phyloP scores from a whole-genome alignment of 2,329 filamentous ascomycete genomes.

The Apiospora pterosperma region DNA sequence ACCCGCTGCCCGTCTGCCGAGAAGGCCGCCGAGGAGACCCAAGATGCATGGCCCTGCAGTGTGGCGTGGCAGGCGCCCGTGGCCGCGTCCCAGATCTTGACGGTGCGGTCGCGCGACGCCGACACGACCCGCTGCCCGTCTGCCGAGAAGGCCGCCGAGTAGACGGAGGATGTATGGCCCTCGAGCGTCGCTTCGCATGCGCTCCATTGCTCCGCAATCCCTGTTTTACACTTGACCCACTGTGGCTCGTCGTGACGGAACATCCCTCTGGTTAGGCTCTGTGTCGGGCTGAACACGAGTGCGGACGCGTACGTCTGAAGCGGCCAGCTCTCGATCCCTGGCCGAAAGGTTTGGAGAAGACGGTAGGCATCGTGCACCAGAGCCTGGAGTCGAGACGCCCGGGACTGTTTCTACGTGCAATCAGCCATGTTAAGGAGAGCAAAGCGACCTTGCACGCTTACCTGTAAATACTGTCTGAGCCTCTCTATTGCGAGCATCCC shows the following conservation, averaged over 20 bases:
- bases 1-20: background rate
- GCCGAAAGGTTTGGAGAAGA: constrained; percentile 23
- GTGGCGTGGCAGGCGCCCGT: background rate
- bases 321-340: constrained; percentile 23
- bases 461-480: constrained; percentile 12
- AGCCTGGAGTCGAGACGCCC: background rate
- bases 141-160: constrained; percentile 2
- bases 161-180: background rate
- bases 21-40: background rate
- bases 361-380: constrained; percentile 26
- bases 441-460: background rate
- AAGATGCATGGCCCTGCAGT: background rate
- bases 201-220: constrained; percentile 5
- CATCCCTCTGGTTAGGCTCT: constrained; percentile 15
- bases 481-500: constrained; percentile 19
- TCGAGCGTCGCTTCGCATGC: constrained; percentile 4
- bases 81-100: background rate
- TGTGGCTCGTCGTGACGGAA: constrained; percentile 15
- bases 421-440: background rate
- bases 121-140: background rate
- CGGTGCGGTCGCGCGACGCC: background rate
- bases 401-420: background rate
- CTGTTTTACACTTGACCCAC: constrained; percentile 13
- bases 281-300: constrained; percentile 27
- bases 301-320: constrained; percentile 30